Evolutionary conservation across 345 rosid species (phyloP).

Genomic region (Populus simonii): DNA sequence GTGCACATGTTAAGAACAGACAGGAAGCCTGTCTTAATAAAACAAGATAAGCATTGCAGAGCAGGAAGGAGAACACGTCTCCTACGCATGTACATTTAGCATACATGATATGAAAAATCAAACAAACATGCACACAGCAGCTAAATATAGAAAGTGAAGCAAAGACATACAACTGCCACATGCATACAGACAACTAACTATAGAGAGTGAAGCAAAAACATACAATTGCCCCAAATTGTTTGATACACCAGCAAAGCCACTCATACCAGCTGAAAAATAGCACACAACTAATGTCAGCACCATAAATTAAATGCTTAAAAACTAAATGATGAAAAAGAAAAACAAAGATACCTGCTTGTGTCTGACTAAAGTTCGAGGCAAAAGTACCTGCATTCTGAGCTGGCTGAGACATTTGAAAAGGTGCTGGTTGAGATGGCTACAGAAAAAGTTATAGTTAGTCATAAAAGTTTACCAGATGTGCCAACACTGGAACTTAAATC

Average conservation of each 20-base stretch:
- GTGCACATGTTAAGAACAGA: not conserved
- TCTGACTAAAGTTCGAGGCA: slow-evolving; percentile 52
- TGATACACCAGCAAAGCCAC: slow-evolving; percentile 41
- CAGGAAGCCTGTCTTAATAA: not conserved
- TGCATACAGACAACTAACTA: not conserved
- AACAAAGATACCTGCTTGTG: slow-evolving; percentile 46
- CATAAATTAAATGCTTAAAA: not conserved
- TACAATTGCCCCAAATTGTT: slow-evolving; percentile 55
- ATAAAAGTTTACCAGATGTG: slow-evolving; percentile 9
- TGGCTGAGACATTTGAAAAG: slow-evolving; percentile 52
- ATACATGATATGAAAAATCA: slow-evolving; percentile 2
- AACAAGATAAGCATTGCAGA: not conserved
- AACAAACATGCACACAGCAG: not conserved
- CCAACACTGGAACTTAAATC: not conserved
- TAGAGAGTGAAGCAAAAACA: slow-evolving; percentile 20
- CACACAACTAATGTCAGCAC: slow-evolving; percentile 12
- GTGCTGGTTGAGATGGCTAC: slow-evolving; percentile 44
- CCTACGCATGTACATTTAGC: not conserved
- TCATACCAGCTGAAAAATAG: slow-evolving; percentile 37
- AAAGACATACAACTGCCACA: too few species aligned
- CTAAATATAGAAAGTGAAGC: too few species aligned
- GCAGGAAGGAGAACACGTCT: not conserved
- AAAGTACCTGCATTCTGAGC: slow-evolving; percentile 48
- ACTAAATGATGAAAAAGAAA: not conserved
- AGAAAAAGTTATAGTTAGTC: slow-evolving; percentile 9